phyloP scores from a whole-genome alignment of 2,329 filamentous ascomycete genomes.

The Tolypocladium endophyticum region DNA sequence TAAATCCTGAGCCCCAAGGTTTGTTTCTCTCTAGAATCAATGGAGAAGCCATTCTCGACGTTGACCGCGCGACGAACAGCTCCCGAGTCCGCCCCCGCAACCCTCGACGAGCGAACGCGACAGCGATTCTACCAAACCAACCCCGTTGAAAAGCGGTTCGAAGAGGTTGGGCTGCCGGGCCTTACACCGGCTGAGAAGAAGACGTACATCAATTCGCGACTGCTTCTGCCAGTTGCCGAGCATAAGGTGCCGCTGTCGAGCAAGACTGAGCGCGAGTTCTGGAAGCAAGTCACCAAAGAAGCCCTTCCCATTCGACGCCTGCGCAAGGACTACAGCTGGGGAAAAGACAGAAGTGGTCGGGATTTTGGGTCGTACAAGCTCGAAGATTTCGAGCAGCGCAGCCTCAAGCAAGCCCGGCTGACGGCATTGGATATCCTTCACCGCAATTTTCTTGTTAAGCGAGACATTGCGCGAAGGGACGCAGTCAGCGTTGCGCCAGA shows the following conservation, averaged over 20 bases:
- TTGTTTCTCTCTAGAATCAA: neutral
- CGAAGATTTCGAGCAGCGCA: constrained; percentile 32
- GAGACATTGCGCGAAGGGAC: constrained; percentile 17
- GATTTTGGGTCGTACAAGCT: constrained; percentile 37
- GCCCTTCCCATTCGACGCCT: constrained; percentile 37
- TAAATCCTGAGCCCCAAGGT: constrained; percentile 13
- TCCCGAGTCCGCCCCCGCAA: constrained; percentile 27
- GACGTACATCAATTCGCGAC: constrained; percentile 35
- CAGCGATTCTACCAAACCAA: constrained; percentile 39
- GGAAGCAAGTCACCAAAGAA: constrained; percentile 44
- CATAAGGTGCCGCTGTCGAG: constrained; percentile 23
- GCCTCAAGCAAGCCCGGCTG: constrained; percentile 30
- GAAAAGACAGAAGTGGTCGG: constrained; percentile 37
- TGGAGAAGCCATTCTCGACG: neutral
- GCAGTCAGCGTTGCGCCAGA: constrained; percentile 19
- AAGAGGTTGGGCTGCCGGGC: constrained; percentile 31
- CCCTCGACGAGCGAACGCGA: constrained; percentile 36
- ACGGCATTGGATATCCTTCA: constrained; percentile 33
- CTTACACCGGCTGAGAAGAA: constrained; percentile 38
- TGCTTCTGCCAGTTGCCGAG: constrained; percentile 30
- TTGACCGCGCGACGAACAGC: constrained; percentile 7
- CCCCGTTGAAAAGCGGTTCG: constrained; percentile 33
- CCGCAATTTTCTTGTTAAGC: constrained; percentile 29
- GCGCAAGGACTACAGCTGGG: constrained; percentile 33
- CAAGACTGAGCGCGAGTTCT: constrained; percentile 46